These are phyloP conservation scores for Trichomonas gallinae DNA, from an alignment of 208 protist genomes.

Conservation along the genomic window DNA sequence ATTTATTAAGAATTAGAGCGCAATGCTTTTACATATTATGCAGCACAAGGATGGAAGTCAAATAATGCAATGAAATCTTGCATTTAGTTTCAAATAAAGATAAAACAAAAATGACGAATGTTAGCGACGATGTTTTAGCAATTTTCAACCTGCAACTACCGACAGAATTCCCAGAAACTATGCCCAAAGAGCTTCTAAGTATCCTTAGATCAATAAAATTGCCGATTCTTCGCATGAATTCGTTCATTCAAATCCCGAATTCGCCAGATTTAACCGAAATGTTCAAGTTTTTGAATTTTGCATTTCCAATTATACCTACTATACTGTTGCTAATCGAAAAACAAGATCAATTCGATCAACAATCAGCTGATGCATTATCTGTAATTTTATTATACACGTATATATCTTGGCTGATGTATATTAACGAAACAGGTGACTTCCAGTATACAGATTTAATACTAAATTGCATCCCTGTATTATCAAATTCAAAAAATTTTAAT, in stretches of 20 bases:
- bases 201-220: background rate
- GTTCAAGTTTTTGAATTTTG: background rate
- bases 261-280: background rate
- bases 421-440: background rate
- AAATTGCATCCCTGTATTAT: background rate
- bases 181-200: background rate
- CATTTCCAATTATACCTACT: background rate
- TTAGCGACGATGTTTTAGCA: background rate
- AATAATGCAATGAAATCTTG: too few species aligned
- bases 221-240: background rate
- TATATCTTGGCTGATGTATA: background rate
- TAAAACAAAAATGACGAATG: too few species aligned
- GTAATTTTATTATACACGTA: background rate
- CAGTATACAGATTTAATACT: background rate
- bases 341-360: background rate
- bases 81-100: too few species aligned
- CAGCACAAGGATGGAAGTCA: too few species aligned
- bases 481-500: background rate
- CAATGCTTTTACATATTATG: too few species aligned
- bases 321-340: background rate
- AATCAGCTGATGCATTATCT: background rate
- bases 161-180: background rate
- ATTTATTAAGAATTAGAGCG: too few species aligned
- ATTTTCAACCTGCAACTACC: background rate
- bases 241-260: background rate